Evolutionary conservation across 805 yeast species (phyloP).

Genomic region (Diddensiella caesifluorescens): DNA sequence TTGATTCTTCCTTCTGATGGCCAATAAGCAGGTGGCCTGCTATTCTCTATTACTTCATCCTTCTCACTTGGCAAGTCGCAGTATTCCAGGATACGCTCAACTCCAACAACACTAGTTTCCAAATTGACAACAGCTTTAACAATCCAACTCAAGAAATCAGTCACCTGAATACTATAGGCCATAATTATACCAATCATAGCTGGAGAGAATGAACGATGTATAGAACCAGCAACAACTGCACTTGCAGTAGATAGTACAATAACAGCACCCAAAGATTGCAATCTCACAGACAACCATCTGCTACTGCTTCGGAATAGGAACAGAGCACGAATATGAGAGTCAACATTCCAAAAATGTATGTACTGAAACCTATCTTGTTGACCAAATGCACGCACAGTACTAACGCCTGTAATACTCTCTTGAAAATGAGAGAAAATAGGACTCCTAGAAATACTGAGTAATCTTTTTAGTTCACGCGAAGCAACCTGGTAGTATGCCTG

Average conservation of each 20-base stretch:
- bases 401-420: conserved; percentile 72
- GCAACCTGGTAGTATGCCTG: conserved; percentile 65
- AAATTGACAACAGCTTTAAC: conserved; percentile 91
- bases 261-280: conserved; percentile 77
- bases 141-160: conserved; percentile 83
- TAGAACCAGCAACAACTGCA: conserved; percentile 55
- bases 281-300: conserved; percentile 88
- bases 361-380: conserved; percentile 59
- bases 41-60: conserved; percentile 52
- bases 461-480: conserved; percentile 72
- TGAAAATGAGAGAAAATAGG: conserved; percentile 81
- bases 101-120: conserved; percentile 87
- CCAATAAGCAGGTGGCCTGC: conserved; percentile 66
- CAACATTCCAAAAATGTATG: conserved; percentile 43
- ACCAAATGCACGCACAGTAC: conserved; percentile 72
- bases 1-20: conserved; percentile 60
- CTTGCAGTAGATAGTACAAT: conserved; percentile 77
- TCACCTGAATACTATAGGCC: conserved; percentile 78
- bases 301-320: conserved; percentile 79
- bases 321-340: conserved; percentile 72
- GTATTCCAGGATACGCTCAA: conserved; percentile 47
- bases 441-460: conserved; percentile 60
- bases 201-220: conserved; percentile 52
- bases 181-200: conserved; percentile 88
- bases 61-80: conserved; percentile 52